Conservation (phyloP, 768 basidiomycete species). For the Tremella mesenterica region DNA sequence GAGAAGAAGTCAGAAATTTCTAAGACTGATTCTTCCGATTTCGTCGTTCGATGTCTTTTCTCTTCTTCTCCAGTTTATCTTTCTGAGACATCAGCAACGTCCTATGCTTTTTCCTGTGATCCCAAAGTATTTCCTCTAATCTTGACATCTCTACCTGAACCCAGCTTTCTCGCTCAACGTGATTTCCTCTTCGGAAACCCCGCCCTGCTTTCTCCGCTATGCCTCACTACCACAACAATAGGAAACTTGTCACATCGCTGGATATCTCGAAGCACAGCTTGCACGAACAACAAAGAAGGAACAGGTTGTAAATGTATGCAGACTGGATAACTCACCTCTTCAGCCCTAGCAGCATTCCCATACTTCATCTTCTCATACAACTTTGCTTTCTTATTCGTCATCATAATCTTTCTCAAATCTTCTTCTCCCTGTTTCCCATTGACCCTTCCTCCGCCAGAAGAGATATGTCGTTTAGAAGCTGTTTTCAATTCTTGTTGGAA, state of each 20-base stretch:
- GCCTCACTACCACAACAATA: no score
- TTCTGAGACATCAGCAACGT: slow-evolving; percentile 48
- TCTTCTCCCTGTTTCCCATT: slow-evolving; percentile 50
- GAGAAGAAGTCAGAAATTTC: no score
- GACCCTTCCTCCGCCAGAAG: slow-evolving; percentile 41
- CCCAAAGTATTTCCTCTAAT: slow-evolving; percentile 12
- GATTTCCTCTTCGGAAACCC: no score
- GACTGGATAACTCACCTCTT: slow-evolving; percentile 58
- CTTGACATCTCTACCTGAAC: background rate
- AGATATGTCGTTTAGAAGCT: slow-evolving; percentile 37
- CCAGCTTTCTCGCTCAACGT: no score
- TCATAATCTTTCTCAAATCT: slow-evolving; percentile 95
- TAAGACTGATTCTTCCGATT: slow-evolving; percentile 46
- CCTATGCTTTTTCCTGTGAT: background rate
- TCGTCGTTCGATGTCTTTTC: slow-evolving; percentile 53
- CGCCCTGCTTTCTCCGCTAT: no score
- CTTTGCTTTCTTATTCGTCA: slow-evolving; percentile 90
- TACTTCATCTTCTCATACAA: slow-evolving; percentile 90
- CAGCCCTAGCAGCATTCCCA: slow-evolving; percentile 63
- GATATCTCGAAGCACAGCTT: background rate
- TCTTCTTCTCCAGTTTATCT: slow-evolving; percentile 55
- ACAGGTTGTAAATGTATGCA: background rate
- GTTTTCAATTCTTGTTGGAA: slow-evolving; percentile 71
- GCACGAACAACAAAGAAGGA: background rate
- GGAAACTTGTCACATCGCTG: no score